Conservation (phyloP, 805 yeast species). For the Yarrowia deformans region DNA sequence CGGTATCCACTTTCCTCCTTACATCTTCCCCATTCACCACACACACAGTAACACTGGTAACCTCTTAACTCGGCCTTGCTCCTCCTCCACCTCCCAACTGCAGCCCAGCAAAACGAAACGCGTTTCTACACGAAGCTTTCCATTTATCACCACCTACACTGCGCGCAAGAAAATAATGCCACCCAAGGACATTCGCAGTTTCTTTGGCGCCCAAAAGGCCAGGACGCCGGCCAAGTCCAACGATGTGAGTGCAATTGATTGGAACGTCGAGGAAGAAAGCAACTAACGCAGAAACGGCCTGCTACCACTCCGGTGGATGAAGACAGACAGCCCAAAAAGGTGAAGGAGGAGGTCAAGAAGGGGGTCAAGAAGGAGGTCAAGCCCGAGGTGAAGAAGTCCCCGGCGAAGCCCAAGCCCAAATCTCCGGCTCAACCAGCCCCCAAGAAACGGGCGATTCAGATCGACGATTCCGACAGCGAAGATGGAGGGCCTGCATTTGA, state of each 20-base stretch:
- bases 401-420: slow-evolving; percentile 2
- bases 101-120: slow-evolving; percentile 4
- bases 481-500: not conserved
- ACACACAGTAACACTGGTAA: too few species aligned
- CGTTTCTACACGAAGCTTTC: slow-evolving; percentile 25
- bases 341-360: slow-evolving; percentile 5
- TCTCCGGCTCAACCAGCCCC: slow-evolving; percentile 7
- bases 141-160: slow-evolving; percentile 1
- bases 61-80: not conserved
- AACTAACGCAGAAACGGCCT: slow-evolving; percentile 29
- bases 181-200: slow-evolving; percentile 37
- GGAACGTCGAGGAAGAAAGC: too few species aligned
- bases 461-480: slow-evolving; percentile 19
- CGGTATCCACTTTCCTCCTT: too few species aligned
- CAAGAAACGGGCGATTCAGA: slow-evolving; percentile 11
- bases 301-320: slow-evolving; percentile 20
- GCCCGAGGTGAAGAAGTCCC: slow-evolving; percentile 3
- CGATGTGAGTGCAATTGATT: slow-evolving; percentile 18
- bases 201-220: slow-evolving; percentile 34
- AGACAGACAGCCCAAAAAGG: not conserved
- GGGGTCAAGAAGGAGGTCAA: not conserved
- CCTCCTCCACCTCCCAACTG: slow-evolving; percentile 8
- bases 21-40: too few species aligned
- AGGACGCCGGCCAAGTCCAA: slow-evolving; percentile 2
- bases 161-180: slow-evolving; percentile 11